Evolutionary conservation across 2,329 filamentous ascomycete species (phyloP), one percentile per base, ranked within the genome.

Genomic region (Neonectria punicea): DNA sequence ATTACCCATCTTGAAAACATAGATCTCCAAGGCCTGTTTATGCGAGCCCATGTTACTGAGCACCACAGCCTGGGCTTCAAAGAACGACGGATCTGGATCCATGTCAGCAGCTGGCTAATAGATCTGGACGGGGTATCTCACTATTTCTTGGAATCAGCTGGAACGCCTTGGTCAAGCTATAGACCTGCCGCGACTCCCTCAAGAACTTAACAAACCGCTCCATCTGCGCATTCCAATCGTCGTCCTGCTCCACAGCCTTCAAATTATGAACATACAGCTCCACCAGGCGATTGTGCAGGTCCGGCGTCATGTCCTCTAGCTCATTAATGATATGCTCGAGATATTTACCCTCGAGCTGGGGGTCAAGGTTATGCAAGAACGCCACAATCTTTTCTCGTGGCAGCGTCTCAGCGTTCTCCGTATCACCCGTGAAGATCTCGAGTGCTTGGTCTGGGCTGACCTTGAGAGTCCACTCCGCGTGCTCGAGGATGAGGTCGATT

Each of bases 21-120:
- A 99, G 57, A 99, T 97, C 76, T 96, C 92, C n/a, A 99, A 83
- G 0, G 96, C 96, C 80, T 98, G 94, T 76, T 93, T 94, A 81
- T 99, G 94, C 73, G 95, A 92, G 7, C 93, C 93, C 93, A 98
- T 97, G 72, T 96, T 97, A 79, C 93, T 94, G 43, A 98, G 87
- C 20, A 98, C 90, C 49, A 98, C 91, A 7, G 96, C 96, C 66
- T 95, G 90, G 2, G 93, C 90, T 77, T 98, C 95, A 78, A 92
- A 97, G 74, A 98, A 98, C 3, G 88, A 85, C 0, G 94, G 84
- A 77, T 98, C 93, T 95, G n/a, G 4, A 13, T 11, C 10, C 7
- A 58, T 47, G 65, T 73, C 13, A 72, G 66, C 36, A 43, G 25
- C 53, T 41, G 47, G 11, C 28, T n/a, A 16, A 16, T 13, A 18